A percentile compares a stretch with the other conserved stretches of the same genome.
These are phyloP conservation scores for Diaporthe vexans DNA, from an alignment of 2,329 filamentous ascomycete species.

Conservation along the genomic window DNA sequence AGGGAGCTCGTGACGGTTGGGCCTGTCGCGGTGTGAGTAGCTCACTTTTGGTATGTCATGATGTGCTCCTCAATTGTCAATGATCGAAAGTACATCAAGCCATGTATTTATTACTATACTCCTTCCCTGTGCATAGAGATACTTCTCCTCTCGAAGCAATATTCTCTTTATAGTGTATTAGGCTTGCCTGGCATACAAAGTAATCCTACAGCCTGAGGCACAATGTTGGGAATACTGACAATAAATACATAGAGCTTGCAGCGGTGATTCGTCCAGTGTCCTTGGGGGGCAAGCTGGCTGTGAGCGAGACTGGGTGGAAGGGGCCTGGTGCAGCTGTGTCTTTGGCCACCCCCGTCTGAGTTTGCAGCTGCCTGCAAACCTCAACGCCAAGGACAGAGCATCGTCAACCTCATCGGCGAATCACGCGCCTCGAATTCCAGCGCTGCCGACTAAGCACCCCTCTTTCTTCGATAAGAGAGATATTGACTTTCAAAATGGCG, in stretches of 20 bases:
- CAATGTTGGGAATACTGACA: not conserved
- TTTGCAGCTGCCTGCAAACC: not conserved
- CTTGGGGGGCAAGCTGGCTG: not conserved
- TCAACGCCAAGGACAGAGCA: not conserved
- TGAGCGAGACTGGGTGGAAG: not conserved
- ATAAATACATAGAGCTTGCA: not conserved
- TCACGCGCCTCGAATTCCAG: not conserved
- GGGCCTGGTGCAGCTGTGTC: not conserved
- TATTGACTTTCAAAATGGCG: not conserved
- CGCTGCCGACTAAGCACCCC: not conserved
- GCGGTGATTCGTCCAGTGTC: not conserved
- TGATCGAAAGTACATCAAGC: not conserved
- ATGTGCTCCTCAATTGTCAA: not conserved
- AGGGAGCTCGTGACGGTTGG: constrained; percentile 70
- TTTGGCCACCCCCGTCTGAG: not conserved
- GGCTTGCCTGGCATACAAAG: not conserved
- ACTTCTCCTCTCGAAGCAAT: not conserved
- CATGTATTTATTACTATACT: not conserved
- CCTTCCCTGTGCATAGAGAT: not conserved
- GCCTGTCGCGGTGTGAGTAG: constrained; percentile 56
- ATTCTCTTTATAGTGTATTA: not conserved
- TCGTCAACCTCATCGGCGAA: constrained; percentile 6
- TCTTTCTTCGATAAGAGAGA: not conserved
- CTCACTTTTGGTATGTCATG: constrained; percentile 25
- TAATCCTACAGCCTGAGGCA: not conserved